A percentile compares a stretch with the other conserved stretches of the same genome.
Conservation (phyloP, 1,139 yeast genomes). For the Saccharomycopsis hybrid region DNA sequence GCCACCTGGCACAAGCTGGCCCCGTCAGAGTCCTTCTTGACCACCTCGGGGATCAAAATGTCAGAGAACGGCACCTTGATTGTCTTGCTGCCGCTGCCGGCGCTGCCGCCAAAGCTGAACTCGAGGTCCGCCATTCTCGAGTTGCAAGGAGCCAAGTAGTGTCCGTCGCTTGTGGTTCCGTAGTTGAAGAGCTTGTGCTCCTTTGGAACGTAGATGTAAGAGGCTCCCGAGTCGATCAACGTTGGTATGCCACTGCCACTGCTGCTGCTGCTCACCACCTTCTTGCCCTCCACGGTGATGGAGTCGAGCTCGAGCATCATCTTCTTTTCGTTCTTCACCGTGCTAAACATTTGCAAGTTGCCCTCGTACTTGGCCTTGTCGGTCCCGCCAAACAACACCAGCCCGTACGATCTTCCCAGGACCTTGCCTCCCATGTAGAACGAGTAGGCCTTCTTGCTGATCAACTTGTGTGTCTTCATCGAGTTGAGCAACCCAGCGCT, state of each 20-base stretch:
- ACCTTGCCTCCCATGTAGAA: constrained; percentile 37
- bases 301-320: constrained; percentile 8
- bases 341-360: constrained; percentile 27
- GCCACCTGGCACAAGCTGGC: too few species aligned
- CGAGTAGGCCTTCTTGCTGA: constrained; percentile 47
- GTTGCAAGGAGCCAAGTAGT: constrained; percentile 32
- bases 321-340: constrained; percentile 25
- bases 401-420: constrained; percentile 34
- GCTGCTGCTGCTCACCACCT: background rate
- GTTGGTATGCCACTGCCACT: constrained; percentile 31
- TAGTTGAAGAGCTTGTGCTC: constrained; percentile 34
- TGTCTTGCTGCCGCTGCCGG: background rate
- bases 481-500: constrained; percentile 34
- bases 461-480: constrained; percentile 23
- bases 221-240: constrained; percentile 63
- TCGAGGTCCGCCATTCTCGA: constrained; percentile 6
- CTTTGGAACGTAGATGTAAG: constrained; percentile 48
- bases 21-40: too few species aligned
- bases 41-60: too few species aligned
- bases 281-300: constrained; percentile 16
- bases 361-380: constrained; percentile 50
- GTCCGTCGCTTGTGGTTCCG: constrained; percentile 26
- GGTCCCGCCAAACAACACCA: constrained; percentile 51
- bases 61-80: background rate
- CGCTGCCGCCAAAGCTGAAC: constrained; percentile 5